Percentiles rank a stretch among this genome's conserved stretches.
Conservation (phyloP, 2,329 filamentous ascomycete genomes). For the Fusarium pseudocircinatum region DNA sequence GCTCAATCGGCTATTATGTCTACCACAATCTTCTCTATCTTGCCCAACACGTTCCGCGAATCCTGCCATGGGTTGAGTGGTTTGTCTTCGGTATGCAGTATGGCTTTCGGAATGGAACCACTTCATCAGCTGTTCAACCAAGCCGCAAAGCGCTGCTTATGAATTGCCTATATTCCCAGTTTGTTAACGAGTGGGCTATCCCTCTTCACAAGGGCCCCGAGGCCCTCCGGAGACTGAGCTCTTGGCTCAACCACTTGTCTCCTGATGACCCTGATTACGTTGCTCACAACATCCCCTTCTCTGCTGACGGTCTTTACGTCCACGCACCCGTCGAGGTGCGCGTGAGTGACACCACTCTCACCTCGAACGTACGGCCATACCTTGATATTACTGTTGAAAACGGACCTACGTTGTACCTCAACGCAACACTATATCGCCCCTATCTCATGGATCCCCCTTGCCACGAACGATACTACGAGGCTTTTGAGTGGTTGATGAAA, state of each 20-base stretch:
- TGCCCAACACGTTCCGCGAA: constrained; percentile 78
- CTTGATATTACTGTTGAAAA: constrained; percentile 76
- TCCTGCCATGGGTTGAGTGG: constrained; percentile 92
- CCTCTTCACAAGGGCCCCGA: constrained; percentile 88
- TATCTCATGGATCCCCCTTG: constrained; percentile 83
- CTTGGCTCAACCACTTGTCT: constrained; percentile 77
- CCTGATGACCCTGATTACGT: constrained; percentile 73
- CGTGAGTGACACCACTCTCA: constrained; percentile 73
- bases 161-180: constrained; percentile 99
- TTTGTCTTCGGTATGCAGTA: constrained; percentile 99
- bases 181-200: constrained; percentile 97
- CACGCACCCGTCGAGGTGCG: constrained; percentile 95
- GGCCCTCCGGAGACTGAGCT: constrained; percentile 81
- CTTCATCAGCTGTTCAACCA: constrained; percentile 80
- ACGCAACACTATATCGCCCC: constrained; percentile 88
- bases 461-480: constrained; percentile 81
- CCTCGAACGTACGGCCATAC: constrained; percentile 51
- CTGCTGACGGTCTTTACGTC: constrained; percentile 80
- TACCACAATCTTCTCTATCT: constrained; percentile 92
- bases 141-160: constrained; percentile 85
- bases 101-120: constrained; percentile 78
- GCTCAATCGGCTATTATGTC: constrained; percentile 82
- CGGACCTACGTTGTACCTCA: constrained; percentile 85
- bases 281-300: constrained; percentile 78
- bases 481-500: constrained; percentile 90